These are phyloP conservation scores for Fragilaria radians DNA, from an alignment of 108 stramenopile species.

Conservation along the genomic window DNA sequence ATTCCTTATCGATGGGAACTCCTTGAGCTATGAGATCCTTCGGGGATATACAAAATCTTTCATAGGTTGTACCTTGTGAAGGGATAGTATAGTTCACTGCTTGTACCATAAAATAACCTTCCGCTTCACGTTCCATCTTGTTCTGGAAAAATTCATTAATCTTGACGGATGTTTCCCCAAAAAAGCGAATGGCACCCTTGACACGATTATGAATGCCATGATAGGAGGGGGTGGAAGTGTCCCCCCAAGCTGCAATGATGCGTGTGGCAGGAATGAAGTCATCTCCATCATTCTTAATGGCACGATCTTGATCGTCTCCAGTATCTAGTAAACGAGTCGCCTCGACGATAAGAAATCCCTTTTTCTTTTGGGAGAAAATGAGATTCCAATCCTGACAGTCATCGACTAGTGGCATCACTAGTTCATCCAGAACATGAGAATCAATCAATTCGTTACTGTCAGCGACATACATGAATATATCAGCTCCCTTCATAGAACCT, in stretches of 20 bases:
- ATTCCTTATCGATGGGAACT: conserved; percentile 5
- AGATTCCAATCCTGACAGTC: conserved; percentile 44
- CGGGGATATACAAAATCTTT: conserved; percentile 25
- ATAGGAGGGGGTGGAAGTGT: conserved; percentile 16
- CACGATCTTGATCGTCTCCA: conserved; percentile 35
- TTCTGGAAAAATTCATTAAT: conserved; percentile 12
- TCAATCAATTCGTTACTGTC: conserved; percentile 22
- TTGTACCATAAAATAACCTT: conserved; percentile 30
- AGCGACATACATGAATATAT: conserved; percentile 12
- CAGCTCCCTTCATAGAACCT: conserved; percentile 22
- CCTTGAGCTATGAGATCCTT: conserved; percentile 25
- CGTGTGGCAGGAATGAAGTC: conserved; percentile 15
- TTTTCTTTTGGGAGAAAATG: conserved; percentile 1
- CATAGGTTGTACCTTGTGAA: conserved; percentile 28
- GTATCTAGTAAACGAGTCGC: conserved; percentile 31
- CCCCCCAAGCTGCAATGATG: conserved; percentile 63
- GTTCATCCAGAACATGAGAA: conserved; percentile 26
- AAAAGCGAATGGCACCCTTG: conserved; percentile 29
- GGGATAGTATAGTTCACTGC: conserved; percentile 21
- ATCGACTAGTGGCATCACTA: conserved; percentile 8
- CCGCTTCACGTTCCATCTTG: conserved; percentile 14
- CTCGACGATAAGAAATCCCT: conserved; percentile 45
- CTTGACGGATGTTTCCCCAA: conserved; percentile 6
- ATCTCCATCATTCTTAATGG: conserved; percentile 23
- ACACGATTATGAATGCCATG: conserved; percentile 33